Percentiles rank a stretch among this genome's conserved stretches.
phyloP scores from a whole-genome alignment of 2,329 filamentous ascomycete genomes.

The Trematosphaeria pertusa region DNA sequence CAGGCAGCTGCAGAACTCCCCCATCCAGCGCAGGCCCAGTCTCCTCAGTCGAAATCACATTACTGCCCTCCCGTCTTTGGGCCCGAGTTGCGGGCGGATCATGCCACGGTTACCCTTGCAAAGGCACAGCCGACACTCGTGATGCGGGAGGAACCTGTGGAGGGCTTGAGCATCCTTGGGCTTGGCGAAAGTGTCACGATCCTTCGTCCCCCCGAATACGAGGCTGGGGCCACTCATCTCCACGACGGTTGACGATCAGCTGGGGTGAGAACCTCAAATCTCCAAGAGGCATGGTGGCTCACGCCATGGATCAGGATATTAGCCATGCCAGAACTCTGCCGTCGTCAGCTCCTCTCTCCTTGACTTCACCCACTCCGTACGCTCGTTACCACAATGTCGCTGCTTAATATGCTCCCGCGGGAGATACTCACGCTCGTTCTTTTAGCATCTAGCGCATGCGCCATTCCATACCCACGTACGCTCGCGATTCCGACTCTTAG shows the following conservation, averaged over 20 bases:
- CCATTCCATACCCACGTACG: conserved; percentile 21
- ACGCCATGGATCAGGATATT: not conserved
- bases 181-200: conserved; percentile 5
- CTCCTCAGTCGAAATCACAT: too few species aligned
- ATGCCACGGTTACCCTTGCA: too few species aligned
- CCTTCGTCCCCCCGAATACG: conserved; percentile 6
- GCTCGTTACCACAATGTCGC: not conserved
- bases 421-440: conserved; percentile 24
- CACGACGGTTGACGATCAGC: conserved; percentile 1
- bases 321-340: not conserved
- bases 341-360: not conserved
- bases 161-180: too few species aligned
- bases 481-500: not conserved
- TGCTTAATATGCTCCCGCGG: conserved; percentile 17
- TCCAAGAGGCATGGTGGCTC: conserved; percentile 4
- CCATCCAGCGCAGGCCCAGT: too few species aligned
- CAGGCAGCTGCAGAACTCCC: too few species aligned
- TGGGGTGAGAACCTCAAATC: conserved; percentile 1
- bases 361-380: not conserved
- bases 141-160: too few species aligned
- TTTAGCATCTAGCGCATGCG: conserved; percentile 9
- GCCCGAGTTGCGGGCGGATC: too few species aligned
- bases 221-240: conserved; percentile 13
- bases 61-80: too few species aligned
- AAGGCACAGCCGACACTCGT: too few species aligned